These are phyloP conservation scores for Sherardia arvensis DNA, from an alignment of 257 asterid species.

Conservation along the genomic window DNA sequence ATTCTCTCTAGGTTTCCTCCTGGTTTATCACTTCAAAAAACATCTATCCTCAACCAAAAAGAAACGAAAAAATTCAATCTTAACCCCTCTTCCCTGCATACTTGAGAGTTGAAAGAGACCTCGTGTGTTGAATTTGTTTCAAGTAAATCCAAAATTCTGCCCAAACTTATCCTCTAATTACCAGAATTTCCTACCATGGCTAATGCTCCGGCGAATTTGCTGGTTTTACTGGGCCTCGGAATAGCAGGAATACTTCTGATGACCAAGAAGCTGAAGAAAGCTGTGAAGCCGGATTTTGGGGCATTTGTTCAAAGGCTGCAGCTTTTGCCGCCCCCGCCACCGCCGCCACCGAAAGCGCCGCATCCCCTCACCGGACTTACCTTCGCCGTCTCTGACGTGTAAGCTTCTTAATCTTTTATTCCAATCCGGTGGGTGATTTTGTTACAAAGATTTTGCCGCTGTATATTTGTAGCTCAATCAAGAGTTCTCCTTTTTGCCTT, in stretches of 20 bases:
- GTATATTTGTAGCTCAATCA: not conserved
- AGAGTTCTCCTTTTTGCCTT: not conserved
- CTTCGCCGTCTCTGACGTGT: conserved; percentile 90
- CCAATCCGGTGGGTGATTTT: not conserved
- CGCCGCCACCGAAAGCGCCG: conserved; percentile 94
- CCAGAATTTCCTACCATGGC: conserved; percentile 33
- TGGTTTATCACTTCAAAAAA: not conserved
- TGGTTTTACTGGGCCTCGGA: conserved; percentile 91
- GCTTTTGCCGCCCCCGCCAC: conserved; percentile 99
- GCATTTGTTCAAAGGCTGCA: conserved; percentile 78
- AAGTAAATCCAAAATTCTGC: not conserved
- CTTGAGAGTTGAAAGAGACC: not conserved
- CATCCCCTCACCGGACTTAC: conserved; percentile 84
- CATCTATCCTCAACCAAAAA: not conserved
- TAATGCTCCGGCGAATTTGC: conserved; percentile 65
- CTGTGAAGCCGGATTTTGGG: conserved; percentile 76
- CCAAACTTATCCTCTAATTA: not conserved
- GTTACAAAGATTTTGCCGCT: not conserved
- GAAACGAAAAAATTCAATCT: not conserved
- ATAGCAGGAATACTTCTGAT: conserved; percentile 80
- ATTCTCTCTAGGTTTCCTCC: conserved; percentile 4
- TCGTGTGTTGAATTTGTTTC: not conserved
- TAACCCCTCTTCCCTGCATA: not conserved
- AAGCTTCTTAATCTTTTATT: conserved; percentile 24
- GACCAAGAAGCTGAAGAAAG: conserved; percentile 75